A percentile compares a stretch with the other conserved stretches of the same genome.
Evolutionary conservation across 176 grass and related monocot genomes (phyloP).

Genomic region (Bothriochloa decipiens): DNA sequence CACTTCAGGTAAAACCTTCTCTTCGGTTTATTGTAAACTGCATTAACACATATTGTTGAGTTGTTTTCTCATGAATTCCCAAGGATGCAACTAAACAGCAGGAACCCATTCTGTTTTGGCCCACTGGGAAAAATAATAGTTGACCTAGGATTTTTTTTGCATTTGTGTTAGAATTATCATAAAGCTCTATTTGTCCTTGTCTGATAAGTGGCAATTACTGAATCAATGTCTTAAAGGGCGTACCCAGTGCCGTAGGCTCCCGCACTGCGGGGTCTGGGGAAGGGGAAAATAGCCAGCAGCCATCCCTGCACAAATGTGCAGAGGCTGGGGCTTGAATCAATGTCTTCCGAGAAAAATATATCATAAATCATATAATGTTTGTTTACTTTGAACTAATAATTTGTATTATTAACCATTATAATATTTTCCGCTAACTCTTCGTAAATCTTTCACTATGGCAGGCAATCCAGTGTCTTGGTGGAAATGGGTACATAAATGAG

Average conservation of each 20-base stretch:
- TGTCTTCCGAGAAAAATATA: not conserved
- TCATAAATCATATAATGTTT: not conserved
- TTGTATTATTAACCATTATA: conserved; percentile 17
- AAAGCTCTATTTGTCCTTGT: conserved; percentile 2
- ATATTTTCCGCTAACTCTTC: conserved; percentile 25
- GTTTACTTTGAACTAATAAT: conserved; percentile 4
- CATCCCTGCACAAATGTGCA: too few relatives aligned
- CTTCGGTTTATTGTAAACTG: conserved; percentile 14
- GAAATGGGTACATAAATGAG: conserved; percentile 96
- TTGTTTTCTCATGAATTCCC: conserved; percentile 3
- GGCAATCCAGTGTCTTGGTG: conserved; percentile 97
- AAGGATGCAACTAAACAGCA: not conserved
- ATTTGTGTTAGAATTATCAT: not conserved
- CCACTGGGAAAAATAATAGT: not conserved
- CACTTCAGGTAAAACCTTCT: conserved; percentile 71
- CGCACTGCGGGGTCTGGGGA: too few relatives aligned
- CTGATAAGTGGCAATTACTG: not conserved
- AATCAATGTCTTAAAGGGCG: not conserved
- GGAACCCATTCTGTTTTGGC: not conserved
- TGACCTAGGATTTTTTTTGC: conserved; percentile 6
- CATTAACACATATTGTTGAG: not conserved
- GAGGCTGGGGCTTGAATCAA: too few relatives aligned
- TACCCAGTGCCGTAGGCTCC: too few relatives aligned
- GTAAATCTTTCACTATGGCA: conserved; percentile 47
- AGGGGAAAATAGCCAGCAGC: too few relatives aligned